Percentiles rank a stretch among this genome's conserved stretches.
Evolutionary conservation across 441 rosid species (phyloP).

Genomic region (Corymbia calophylla): DNA sequence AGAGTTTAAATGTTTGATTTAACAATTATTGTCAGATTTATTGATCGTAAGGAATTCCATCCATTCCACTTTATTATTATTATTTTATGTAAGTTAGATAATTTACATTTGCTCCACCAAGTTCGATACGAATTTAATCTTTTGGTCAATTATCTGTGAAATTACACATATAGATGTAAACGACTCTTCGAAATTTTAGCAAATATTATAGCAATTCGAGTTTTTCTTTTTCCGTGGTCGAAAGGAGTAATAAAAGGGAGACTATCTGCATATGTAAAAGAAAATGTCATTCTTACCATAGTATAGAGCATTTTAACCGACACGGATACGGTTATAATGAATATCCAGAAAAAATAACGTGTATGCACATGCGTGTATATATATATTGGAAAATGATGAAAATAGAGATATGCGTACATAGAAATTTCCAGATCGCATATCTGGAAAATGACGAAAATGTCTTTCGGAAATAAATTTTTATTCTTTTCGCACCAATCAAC

Average conservation of each 20-base stretch:
- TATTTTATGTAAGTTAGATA: neutral
- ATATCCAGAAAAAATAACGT: neutral
- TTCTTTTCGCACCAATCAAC: neutral
- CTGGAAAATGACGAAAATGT: neutral
- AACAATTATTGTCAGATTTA: neutral
- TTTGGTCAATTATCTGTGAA: neutral
- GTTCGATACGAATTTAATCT: neutral
- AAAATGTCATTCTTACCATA: neutral
- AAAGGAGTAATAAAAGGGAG: neutral
- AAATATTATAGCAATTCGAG: neutral
- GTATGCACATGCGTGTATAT: no score
- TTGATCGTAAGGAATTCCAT: neutral
- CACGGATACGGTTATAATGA: neutral
- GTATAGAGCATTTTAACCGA: neutral
- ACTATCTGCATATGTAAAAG: neutral
- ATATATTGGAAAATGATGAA: no score
- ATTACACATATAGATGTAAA: neutral
- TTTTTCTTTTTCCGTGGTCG: no score
- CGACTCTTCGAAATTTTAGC: neutral
- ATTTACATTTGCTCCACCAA: neutral
- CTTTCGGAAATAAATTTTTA: neutral
- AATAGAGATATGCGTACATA: neutral
- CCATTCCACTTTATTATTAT: neutral
- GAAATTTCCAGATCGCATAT: neutral
- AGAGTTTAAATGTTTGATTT: neutral